phyloP scores from a whole-genome alignment of 2,329 filamentous ascomycete species.

The Ramichloridium luteum region DNA sequence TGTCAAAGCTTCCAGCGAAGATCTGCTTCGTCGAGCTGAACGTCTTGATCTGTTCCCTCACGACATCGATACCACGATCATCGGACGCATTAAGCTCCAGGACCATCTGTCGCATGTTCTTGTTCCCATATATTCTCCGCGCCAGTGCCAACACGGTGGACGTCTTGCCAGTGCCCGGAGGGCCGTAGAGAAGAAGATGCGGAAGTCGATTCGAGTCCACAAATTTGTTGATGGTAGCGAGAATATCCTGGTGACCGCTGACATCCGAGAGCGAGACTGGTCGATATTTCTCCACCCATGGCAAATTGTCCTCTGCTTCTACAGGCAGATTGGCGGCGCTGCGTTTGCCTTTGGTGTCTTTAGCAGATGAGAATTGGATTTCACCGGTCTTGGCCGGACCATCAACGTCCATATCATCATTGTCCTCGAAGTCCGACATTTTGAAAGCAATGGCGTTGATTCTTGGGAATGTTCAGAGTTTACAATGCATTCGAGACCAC shows the following conservation, averaged over 20 bases:
- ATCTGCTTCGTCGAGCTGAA: constrained; percentile 98
- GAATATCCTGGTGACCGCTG: constrained; percentile 91
- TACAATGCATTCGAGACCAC: too few relatives aligned
- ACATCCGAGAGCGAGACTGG: constrained; percentile 83
- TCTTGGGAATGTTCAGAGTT: too few relatives aligned
- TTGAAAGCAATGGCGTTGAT: constrained; percentile 9
- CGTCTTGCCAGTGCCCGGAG: constrained; percentile 93
- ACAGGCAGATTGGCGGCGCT: constrained; percentile 87
- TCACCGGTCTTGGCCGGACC: constrained; percentile 29
- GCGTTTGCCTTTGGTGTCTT: constrained; percentile 70
- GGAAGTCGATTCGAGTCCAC: constrained; percentile 87
- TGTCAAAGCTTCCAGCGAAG: constrained; percentile 45
- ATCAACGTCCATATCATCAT: constrained; percentile 56
- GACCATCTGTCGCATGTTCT: constrained; percentile 97
- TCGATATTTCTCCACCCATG: constrained; percentile 98
- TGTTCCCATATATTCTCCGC: constrained; percentile 77
- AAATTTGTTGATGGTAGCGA: constrained; percentile 96
- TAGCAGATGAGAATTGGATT: constrained; percentile 61
- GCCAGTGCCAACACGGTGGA: constrained; percentile 91
- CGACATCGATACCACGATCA: constrained; percentile 93
- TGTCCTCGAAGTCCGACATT: constrained; percentile 48
- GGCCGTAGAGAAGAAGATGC: constrained; percentile 91
- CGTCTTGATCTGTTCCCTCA: constrained; percentile 97
- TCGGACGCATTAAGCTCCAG: constrained; percentile 95
- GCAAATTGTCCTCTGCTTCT: constrained; percentile 83